Conservation (phyloP, 1,284 basidiomycete genomes). For the Sporisorium iseilematis-ciliati region DNA sequence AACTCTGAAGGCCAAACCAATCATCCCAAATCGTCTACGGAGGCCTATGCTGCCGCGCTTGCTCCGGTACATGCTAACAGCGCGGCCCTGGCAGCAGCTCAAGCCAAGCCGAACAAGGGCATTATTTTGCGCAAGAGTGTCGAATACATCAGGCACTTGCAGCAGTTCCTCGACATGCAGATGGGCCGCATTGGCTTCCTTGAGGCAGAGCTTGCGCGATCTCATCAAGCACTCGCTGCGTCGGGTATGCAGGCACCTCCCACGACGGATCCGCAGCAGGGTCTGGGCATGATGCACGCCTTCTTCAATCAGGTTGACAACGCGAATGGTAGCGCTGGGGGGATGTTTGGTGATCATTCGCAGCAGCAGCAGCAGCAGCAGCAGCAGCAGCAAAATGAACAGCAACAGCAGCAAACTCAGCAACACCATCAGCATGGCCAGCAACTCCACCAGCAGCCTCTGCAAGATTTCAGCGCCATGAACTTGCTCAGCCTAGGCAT, state of each 20-base stretch:
- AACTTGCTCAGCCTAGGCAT: conserved; percentile 46
- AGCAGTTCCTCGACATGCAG: conserved; percentile 66
- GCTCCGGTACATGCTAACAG: conserved; percentile 60
- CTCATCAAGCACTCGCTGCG: conserved; percentile 42
- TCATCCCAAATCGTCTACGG: conserved; percentile 49
- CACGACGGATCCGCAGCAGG: conserved; percentile 46
- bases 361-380: conserved; percentile 34
- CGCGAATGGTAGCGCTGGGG: conserved; percentile 1
- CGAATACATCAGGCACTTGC: conserved; percentile 66
- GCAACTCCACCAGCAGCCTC: conserved; percentile 22
- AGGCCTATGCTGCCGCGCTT: conserved; percentile 53
- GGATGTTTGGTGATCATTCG: conserved; percentile 20
- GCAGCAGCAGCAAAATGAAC: conserved; percentile 21
- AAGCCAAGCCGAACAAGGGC: conserved; percentile 69
- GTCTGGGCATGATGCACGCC: conserved; percentile 50
- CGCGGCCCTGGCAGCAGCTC: conserved; percentile 59
- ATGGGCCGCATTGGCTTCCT: conserved; percentile 59
- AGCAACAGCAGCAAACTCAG: conserved; percentile 15
- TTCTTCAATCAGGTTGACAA: conserved; percentile 34
- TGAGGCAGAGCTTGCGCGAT: conserved; percentile 54
- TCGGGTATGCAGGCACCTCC: conserved; percentile 52
- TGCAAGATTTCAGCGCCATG: conserved; percentile 49
- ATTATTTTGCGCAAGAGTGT: conserved; percentile 68
- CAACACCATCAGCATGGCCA: conserved; percentile 20
- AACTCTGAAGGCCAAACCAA: conserved; percentile 16